phyloP scores from a whole-genome alignment of 331 rosid species.

The Ulmus americana region DNA sequence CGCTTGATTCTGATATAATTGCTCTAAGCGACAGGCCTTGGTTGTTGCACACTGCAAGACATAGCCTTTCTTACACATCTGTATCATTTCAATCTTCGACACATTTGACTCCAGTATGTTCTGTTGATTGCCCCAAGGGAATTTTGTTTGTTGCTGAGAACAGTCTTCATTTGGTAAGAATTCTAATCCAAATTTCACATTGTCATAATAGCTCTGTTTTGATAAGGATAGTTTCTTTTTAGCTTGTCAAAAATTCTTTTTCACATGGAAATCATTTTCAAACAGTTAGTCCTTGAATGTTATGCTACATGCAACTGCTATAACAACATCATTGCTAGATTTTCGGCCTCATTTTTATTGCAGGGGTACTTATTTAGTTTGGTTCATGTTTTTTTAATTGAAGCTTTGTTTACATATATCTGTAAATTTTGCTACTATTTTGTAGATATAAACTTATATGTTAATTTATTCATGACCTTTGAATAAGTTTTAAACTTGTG shows the following conservation, averaged over 20 bases:
- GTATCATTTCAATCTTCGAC: slow-evolving; percentile 88
- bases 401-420: too few species aligned
- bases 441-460: too few species aligned
- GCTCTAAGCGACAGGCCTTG: slow-evolving; percentile 90
- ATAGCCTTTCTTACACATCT: slow-evolving; percentile 86
- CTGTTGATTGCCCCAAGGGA: slow-evolving; percentile 86
- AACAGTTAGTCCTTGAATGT: not conserved
- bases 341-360: too few species aligned
- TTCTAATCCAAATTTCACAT: slow-evolving; percentile 5
- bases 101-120: slow-evolving; percentile 82
- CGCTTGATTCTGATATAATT: slow-evolving; percentile 79
- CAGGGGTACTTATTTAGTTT: too few species aligned
- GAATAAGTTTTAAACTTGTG: too few species aligned
- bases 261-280: not conserved
- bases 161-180: slow-evolving; percentile 83
- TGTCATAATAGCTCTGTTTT: slow-evolving; percentile 3
- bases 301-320: not conserved
- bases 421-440: too few species aligned
- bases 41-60: slow-evolving; percentile 91
- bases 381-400: too few species aligned
- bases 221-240: not conserved
- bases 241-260: not conserved
- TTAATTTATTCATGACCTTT: too few species aligned
- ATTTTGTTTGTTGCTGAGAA: slow-evolving; percentile 77
- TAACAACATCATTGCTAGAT: not conserved